Percentiles rank a stretch among this genome's conserved stretches.
Evolutionary conservation across 108 stramenopile genomes (phyloP).

Genomic region (Phaeodactylum tricornutum): DNA sequence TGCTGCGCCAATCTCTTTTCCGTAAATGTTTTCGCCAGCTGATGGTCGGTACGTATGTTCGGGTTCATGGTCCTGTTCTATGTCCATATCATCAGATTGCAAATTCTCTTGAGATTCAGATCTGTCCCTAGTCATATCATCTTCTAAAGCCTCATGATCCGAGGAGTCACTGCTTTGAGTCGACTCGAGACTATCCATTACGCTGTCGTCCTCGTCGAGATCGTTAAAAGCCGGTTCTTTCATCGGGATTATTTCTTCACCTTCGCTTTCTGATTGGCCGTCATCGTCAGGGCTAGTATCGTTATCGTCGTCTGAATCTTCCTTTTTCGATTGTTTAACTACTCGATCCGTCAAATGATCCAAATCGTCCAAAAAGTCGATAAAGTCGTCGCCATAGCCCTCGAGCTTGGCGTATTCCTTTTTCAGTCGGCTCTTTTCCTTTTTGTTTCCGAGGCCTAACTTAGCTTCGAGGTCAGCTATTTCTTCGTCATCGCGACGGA

Average conservation of each 20-base stretch:
- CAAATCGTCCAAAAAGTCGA: slow-evolving; percentile 60
- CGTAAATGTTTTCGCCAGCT: slow-evolving; percentile 92
- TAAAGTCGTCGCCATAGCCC: slow-evolving; percentile 28
- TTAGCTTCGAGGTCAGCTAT: slow-evolving; percentile 63
- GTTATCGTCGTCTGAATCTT: slow-evolving; percentile 11
- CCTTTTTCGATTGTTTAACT: slow-evolving; percentile 1
- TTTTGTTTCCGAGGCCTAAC: slow-evolving; percentile 31
- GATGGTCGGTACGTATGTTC: slow-evolving; percentile 73
- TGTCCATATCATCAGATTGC: slow-evolving; percentile 6
- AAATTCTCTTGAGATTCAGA: slow-evolving; percentile 1
- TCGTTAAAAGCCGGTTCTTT: slow-evolving; percentile 9
- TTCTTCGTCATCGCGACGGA: slow-evolving; percentile 63
- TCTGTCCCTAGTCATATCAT: not conserved
- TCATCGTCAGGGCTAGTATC: slow-evolving; percentile 12
- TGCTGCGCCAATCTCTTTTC: slow-evolving; percentile 46
- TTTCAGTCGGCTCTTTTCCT: slow-evolving; percentile 34
- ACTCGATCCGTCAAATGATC: slow-evolving; percentile 57
- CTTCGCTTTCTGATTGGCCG: slow-evolving; percentile 5
- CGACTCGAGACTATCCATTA: not conserved
- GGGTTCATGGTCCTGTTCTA: slow-evolving; percentile 43
- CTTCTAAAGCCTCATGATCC: not conserved
- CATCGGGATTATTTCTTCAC: slow-evolving; percentile 30
- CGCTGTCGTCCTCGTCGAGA: slow-evolving; percentile 2
- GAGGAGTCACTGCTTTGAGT: slow-evolving; percentile 1
- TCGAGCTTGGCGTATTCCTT: slow-evolving; percentile 67